Evolutionary conservation across 495 filamentous ascomycete species (phyloP), one percentile per base, ranked within the genome.

Genomic region (Penicillium herquei): DNA sequence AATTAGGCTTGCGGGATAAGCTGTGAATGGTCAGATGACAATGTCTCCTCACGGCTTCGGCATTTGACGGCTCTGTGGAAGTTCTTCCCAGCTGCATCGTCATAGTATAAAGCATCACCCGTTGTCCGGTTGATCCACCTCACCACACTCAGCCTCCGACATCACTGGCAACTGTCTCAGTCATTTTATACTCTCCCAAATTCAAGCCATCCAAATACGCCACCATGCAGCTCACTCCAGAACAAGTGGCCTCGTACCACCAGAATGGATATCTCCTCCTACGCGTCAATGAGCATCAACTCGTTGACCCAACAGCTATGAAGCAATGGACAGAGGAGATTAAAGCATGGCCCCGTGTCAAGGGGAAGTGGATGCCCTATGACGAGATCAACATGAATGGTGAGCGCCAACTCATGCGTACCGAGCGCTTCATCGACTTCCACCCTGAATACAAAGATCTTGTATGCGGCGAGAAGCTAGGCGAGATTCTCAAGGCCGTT

Each of bases 321-420:
- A 63, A 72, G 49, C 41, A 57, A 57, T 77, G 74, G 74, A 70
- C 74, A 12, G 54, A 67, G 52, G 73, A 77, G 57, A 67, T 77
- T 9, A 59, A 70, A 45, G 59, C 66, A 52, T 73, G 73, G 62
- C 72, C 70, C 9, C 70, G 66, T 8, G 55, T 68, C 3, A 68
- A 70, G 21, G 65, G 70, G 13, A 69, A 70, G 56, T 77, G 72
- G 67, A 77, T 77, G 73, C 74, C 74, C 1, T 77, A 77, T 40
- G 71, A 76, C 34, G 73, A 78, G 52, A 66, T 78, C 59, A 76
- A 72, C 46, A 63, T 70, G 17, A 59, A 64, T 1, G 73, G 74
- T 10, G 59, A 72, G 56, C 69, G 70, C 8, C 72, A 75, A 26
- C 62, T 78, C 21, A 75, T 74, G 65, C 64, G 74, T 41, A 78